Base-by-base conservation (phyloP, 371 early-diverging fungal genomes). In the Umbelopsis sp. region DNA sequence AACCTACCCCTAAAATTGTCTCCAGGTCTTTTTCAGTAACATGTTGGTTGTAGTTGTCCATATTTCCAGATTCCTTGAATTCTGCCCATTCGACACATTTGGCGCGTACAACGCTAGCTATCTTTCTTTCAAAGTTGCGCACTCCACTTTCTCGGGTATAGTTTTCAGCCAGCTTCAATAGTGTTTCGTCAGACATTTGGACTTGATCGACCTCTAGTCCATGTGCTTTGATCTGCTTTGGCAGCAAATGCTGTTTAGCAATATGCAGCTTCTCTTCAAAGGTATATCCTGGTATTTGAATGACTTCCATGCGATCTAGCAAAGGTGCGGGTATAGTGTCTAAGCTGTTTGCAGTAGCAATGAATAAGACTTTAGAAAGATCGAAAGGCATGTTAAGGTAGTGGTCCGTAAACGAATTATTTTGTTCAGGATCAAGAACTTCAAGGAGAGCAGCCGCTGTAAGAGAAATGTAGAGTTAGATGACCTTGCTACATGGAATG, bases 61-160 rank as follows among this genome's bases (percentile, higher is more conserved):
- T 45, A 6, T 48, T 63, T 38, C 0, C 70, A 20, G 70, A 25
- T 65, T 85, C 86, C 46, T 75, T 71, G 24, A 72, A 29, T 29
- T 80, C 79, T 4, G 88, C 89, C 52, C 82, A 79, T 68, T 91
- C 88, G 9, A 93, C 92, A 16, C 94, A 94, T 68, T 93, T 77
- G 4, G 85, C 76, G n/a, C 95, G 83, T 35, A 91, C 91, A 22
- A 93, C 74, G 8, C 89, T 76, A 11, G 90, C 95, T 52, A 94
- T 82, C 38, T 88, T 87, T 48, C 93, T 82, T 68, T 94, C 92
- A 10, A 95, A 74, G 46, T 81, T 83, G 45, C 95, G 87, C 2
- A 95, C 95, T 35, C 95, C 95, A 41, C 92, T 89, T 76, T 95
- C 95, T 32, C 93, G 88, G 29, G 95, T 94, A 77, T 94, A 96